Conservation (phyloP, 305 asterid species). For the Caryopteris hybrid region DNA sequence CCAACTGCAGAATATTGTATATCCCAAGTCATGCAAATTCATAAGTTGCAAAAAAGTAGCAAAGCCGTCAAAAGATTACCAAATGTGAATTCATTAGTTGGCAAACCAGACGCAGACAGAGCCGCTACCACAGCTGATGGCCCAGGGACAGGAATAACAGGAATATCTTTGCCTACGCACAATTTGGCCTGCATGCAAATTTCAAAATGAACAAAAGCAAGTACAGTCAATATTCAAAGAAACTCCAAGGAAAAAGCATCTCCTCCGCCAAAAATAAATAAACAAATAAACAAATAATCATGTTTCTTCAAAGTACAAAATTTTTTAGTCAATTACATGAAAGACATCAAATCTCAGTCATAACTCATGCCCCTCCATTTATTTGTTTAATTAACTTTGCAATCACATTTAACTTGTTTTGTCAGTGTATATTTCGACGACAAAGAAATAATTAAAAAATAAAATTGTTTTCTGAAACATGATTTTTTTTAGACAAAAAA, state of each 20-base stretch:
- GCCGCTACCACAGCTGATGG: constrained; percentile 88
- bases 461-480: too few species aligned
- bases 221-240: not conserved
- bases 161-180: constrained; percentile 57
- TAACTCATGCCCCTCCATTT: too few species aligned
- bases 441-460: too few species aligned
- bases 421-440: too few species aligned
- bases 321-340: too few species aligned
- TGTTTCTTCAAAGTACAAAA: too few species aligned
- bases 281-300: not conserved
- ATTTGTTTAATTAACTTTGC: too few species aligned
- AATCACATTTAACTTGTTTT: too few species aligned
- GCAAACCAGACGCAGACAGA: constrained; percentile 87
- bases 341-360: too few species aligned
- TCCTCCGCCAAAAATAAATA: too few species aligned
- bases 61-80: constrained; percentile 39
- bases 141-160: constrained; percentile 79
- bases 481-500: too few species aligned
- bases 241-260: not conserved
- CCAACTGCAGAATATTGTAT: constrained; percentile 60
- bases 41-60: not conserved
- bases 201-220: constrained; percentile 9
- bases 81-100: constrained; percentile 77
- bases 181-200: constrained; percentile 58
- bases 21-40: constrained; percentile 1